Base-by-base conservation (phyloP, 1,284 basidiomycete species). In the Fomitopsis betulina region DNA sequence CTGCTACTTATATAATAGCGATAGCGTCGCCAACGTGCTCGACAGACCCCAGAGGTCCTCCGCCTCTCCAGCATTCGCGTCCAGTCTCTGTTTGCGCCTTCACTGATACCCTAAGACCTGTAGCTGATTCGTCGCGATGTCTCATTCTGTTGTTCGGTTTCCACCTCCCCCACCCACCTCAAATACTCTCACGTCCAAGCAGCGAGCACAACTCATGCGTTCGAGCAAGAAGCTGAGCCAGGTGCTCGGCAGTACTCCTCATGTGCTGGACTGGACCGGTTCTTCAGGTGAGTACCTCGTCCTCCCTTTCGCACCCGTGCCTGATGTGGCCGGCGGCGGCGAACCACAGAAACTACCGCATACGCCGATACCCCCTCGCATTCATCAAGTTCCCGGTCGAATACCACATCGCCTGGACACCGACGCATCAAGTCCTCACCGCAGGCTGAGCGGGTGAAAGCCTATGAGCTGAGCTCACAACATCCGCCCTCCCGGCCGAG, bases 171-270 rank as follows among this genome's bases (percentile, higher is more conserved):
- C 86, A 1, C 84, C 84, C 0, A 87, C 86, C 21, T 79, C 73
- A 33, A 87, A 88, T 67, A 73, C 75, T 12, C 71, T 86, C 51
- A 81, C 81, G 7, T 65, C 76, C 9, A 67, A 74, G 30, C 81
- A 87, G 67, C 81, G 85, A 21, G 69, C 75, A 6, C 81, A 82
- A 56, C 78, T 87, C 27, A 68, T 85, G 54, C 80, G 82, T 37
- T 80, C 81, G 17, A 80, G 83, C 38, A 81, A 79, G 62, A 88
- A 88, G 70, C 77, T 89, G 17, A 79, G 79, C 40, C 79, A 80
- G 50, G 69, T 88, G 30, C 73, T 88, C 8, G 86, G 86, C 15
- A 75, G 77, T 33, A 82, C 84, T 7, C 86, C 86, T 7, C 82
- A 79, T 60, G 72, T 87, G 33, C 58, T 84, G n/a, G 85, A 87